Conservation (phyloP, 1,139 yeast species). For the Blastobotrys ciferrii region DNA sequence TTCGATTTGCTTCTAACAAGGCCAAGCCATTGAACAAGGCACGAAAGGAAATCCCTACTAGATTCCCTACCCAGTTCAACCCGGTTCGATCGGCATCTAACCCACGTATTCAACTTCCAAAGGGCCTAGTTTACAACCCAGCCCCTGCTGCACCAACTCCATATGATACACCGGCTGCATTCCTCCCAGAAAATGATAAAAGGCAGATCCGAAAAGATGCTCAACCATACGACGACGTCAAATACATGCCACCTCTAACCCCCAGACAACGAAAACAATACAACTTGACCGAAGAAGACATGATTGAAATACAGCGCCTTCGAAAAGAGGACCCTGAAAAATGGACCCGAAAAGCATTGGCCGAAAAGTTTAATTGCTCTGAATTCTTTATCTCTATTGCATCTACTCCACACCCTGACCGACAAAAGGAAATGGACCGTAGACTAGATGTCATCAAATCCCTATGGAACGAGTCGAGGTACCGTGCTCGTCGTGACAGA, state of each 20-base stretch:
- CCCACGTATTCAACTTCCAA: conserved; percentile 39
- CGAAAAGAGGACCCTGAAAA: conserved; percentile 59
- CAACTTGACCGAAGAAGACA: conserved; percentile 59
- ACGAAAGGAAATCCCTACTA: conserved; percentile 21
- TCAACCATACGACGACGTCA: conserved; percentile 25
- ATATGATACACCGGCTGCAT: conserved; percentile 66
- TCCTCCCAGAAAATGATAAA: conserved; percentile 64
- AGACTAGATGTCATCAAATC: conserved; percentile 45
- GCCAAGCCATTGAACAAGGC: conserved; percentile 7
- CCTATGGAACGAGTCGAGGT: conserved; percentile 50
- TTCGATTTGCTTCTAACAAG: conserved; percentile 12
- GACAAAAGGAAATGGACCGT: conserved; percentile 44
- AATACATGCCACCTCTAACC: conserved; percentile 37
- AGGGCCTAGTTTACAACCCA: conserved; percentile 42
- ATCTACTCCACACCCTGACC: conserved; percentile 43
- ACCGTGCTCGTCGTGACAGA: conserved; percentile 51
- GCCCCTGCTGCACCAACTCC: conserved; percentile 52
- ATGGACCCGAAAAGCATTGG: conserved; percentile 69
- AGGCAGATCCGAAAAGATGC: conserved; percentile 44
- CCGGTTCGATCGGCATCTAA: conserved; percentile 43
- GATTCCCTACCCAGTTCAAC: conserved; percentile 42
- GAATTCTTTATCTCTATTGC: conserved; percentile 54
- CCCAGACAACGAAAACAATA: conserved; percentile 50
- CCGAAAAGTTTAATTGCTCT: conserved; percentile 59
- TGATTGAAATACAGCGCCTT: conserved; percentile 58